Evolutionary conservation across 192 early-diverging fungal genomes (phyloP).

Genomic region (Coemansia sp.): DNA sequence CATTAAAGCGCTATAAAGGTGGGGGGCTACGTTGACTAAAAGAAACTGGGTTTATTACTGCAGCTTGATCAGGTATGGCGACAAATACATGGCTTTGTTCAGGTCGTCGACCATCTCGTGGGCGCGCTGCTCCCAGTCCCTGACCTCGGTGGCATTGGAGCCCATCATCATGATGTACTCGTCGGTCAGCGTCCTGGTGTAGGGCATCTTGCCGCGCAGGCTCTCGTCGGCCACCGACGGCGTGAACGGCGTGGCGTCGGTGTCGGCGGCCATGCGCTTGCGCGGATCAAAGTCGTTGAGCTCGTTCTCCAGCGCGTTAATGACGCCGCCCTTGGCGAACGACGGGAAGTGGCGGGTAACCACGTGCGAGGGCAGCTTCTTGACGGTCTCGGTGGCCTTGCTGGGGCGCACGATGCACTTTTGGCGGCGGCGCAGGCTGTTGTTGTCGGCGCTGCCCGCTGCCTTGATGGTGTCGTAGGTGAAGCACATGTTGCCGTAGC

Average conservation of each 20-base stretch:
- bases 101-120: constrained; percentile 25
- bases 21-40: too few species aligned
- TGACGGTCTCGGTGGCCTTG: constrained; percentile 21
- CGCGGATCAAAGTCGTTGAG: constrained; percentile 16
- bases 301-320: constrained; percentile 30
- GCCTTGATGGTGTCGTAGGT: constrained; percentile 43
- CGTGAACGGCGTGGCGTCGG: constrained; percentile 2
- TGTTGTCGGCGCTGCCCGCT: constrained; percentile 6
- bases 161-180: constrained; percentile 45
- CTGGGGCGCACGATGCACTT: constrained; percentile 26
- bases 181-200: constrained; percentile 12
- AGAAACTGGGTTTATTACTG: not conserved
- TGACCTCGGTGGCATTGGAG: constrained; percentile 18
- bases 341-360: constrained; percentile 32
- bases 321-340: constrained; percentile 18
- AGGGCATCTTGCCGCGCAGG: constrained; percentile 39
- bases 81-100: constrained; percentile 37
- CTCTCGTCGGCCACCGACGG: constrained; percentile 22
- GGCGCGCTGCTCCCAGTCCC: constrained; percentile 18
- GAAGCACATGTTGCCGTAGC: constrained; percentile 47
- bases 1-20: too few species aligned
- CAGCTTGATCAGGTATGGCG: constrained; percentile 28
- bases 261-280: constrained; percentile 29
- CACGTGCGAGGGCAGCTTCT: constrained; percentile 24
- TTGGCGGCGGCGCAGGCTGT: constrained; percentile 10